A percentile compares a stretch with the other conserved stretches of the same genome.
Conservation (phyloP, 306 rosid genomes). For the Lagenaria siceraria region DNA sequence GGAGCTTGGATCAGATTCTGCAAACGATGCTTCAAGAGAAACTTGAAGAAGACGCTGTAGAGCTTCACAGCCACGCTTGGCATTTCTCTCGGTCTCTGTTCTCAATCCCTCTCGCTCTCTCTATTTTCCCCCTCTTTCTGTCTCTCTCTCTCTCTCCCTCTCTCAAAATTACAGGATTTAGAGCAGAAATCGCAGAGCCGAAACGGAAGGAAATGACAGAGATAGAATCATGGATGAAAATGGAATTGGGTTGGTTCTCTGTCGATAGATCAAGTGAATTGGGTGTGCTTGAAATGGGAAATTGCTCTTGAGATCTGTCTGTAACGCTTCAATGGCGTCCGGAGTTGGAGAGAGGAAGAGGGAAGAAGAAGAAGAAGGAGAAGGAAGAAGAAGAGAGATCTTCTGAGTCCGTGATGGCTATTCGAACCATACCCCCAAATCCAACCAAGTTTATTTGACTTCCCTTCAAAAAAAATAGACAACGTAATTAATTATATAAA, state of each 20-base stretch:
- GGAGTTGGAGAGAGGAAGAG: constrained; percentile 4
- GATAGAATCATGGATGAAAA: constrained; percentile 11
- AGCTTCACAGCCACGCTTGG: constrained; percentile 91
- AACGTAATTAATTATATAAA: too few relatives aligned
- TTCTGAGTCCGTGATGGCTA: not conserved
- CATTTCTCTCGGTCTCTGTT: constrained; percentile 31
- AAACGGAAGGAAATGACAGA: not conserved
- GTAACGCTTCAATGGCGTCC: constrained; percentile 25
- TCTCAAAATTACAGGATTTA: not conserved
- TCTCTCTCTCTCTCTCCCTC: not conserved
- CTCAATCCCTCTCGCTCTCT: not conserved
- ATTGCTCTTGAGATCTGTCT: constrained; percentile 9
- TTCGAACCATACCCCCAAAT: not conserved
- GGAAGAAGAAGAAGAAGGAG: not conserved
- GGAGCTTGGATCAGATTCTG: constrained; percentile 70
- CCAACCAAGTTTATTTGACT: not conserved
- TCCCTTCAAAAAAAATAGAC: not conserved
- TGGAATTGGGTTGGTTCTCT: not conserved
- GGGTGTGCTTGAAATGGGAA: constrained; percentile 6
- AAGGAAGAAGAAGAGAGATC: not conserved
- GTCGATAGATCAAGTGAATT: constrained; percentile 5
- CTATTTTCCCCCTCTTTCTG: not conserved
- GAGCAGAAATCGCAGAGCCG: not conserved
- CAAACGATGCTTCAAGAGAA: constrained; percentile 81
- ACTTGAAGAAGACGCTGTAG: constrained; percentile 95